Conservation (phyloP, 225 moss, liverwort and hornwort species). For the Neckera pumila region DNA sequence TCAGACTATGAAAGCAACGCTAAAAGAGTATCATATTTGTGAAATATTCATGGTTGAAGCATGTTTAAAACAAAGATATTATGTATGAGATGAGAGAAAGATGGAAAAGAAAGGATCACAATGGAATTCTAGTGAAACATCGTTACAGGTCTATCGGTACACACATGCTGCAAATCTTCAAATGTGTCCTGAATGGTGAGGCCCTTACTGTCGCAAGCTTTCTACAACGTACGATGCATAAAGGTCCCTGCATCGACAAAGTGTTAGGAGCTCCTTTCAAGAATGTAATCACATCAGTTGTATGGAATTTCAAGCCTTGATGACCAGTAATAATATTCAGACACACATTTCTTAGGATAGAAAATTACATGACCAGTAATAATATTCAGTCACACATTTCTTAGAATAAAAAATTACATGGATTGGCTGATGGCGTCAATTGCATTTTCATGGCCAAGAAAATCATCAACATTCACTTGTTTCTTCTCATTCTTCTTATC, state of each 20-base stretch:
- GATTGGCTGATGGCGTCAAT: slow-evolving; percentile 59
- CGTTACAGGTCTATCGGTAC: slow-evolving; percentile 1
- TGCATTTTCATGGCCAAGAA: slow-evolving; percentile 61
- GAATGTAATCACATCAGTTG: not conserved
- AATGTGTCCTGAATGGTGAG: slow-evolving; percentile 8
- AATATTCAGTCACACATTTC: not conserved
- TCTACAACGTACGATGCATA: slow-evolving; percentile 81
- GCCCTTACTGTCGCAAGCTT: slow-evolving; percentile 61
- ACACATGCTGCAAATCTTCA: slow-evolving; percentile 6
- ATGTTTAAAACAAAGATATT: not conserved
- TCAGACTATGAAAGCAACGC: not conserved
- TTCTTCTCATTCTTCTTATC: slow-evolving; percentile 91
- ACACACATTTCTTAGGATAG: not conserved
- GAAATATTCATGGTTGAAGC: not conserved
- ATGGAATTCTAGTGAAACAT: not conserved
- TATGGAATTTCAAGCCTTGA: not conserved
- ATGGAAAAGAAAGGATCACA: not conserved
- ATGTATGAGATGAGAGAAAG: not conserved
- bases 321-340: not conserved
- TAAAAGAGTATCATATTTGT: not conserved
- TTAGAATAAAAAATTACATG: slow-evolving; percentile 23
- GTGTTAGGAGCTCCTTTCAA: not conserved
- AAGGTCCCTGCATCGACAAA: slow-evolving; percentile 47
- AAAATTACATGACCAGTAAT: slow-evolving; percentile 22
- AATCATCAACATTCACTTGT: slow-evolving; percentile 63